Evolutionary conservation across 2,329 filamentous ascomycete genomes (phyloP).

Genomic region (Monilinia fructicola): DNA sequence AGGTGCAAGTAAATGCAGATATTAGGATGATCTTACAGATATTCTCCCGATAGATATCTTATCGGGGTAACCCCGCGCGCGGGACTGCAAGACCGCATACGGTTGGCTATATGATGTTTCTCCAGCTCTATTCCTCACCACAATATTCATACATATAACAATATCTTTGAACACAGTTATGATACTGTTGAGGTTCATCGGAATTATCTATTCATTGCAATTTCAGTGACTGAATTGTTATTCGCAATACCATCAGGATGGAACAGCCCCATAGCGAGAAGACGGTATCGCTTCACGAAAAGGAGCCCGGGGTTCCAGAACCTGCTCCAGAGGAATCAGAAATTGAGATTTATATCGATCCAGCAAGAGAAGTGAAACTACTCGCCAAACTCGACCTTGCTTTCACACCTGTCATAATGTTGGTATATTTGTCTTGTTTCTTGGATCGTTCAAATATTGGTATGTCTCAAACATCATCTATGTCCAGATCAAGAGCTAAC

Average conservation of each 20-base stretch:
- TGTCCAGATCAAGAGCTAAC: constrained; percentile 4
- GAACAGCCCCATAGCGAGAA: constrained; percentile 20
- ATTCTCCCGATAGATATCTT: constrained; percentile 15
- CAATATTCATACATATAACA: constrained; percentile 9
- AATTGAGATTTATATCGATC: constrained; percentile 42
- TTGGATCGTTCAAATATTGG: constrained; percentile 55
- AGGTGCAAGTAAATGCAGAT: constrained; percentile 7
- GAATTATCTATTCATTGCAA: not conserved
- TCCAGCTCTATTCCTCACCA: not conserved
- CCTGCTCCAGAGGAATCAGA: not conserved
- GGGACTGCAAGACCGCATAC: constrained; percentile 21
- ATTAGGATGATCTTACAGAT: constrained; percentile 5
- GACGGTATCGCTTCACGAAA: constrained; percentile 12
- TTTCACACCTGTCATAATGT: constrained; percentile 54
- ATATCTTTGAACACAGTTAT: not conserved
- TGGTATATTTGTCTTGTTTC: constrained; percentile 55
- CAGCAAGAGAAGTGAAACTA: constrained; percentile 47
- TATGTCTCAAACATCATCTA: not conserved
- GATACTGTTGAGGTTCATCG: not conserved
- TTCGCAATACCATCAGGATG: constrained; percentile 10
- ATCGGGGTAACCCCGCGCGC: constrained; percentile 20
- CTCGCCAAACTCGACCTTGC: constrained; percentile 50
- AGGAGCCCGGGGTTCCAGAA: constrained; percentile 6
- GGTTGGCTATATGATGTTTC: constrained; percentile 2
- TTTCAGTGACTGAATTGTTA: not conserved